A percentile compares a stretch with the other conserved stretches of the same genome.
phyloP scores from a whole-genome alignment of 768 basidiomycete species.

The Rhodotorula toruloides region DNA sequence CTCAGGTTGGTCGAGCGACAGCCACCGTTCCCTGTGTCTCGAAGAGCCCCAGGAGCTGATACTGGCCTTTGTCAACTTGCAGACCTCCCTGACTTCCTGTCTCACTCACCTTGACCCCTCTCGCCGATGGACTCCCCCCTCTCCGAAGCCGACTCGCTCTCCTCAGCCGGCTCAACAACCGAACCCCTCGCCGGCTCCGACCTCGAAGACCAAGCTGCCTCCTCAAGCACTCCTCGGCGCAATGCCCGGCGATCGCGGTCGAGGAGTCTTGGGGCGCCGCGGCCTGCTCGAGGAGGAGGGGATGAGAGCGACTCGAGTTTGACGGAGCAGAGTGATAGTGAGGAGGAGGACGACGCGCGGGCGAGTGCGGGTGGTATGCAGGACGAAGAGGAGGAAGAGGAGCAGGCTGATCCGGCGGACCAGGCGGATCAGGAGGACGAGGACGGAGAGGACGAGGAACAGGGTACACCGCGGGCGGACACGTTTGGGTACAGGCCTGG shows the following conservation, averaged over 20 bases:
- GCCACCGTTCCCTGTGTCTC: too few species aligned
- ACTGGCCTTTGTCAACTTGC: too few species aligned
- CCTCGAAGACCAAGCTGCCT: not conserved
- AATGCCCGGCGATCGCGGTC: not conserved
- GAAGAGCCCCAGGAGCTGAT: too few species aligned
- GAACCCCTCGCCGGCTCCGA: slow-evolving; percentile 33
- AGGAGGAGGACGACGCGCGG: not conserved
- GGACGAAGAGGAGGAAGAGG: slow-evolving; percentile 16
- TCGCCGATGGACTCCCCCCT: slow-evolving; percentile 26
- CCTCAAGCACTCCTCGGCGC: slow-evolving; percentile 4
- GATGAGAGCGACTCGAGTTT: slow-evolving; percentile 35
- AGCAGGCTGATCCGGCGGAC: not conserved
- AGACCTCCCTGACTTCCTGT: not conserved
- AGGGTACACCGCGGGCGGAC: not conserved
- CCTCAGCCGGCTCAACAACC: slow-evolving; percentile 34
- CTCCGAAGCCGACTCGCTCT: slow-evolving; percentile 34
- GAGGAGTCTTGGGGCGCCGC: not conserved
- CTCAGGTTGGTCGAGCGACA: too few species aligned
- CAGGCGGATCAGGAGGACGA: not conserved
- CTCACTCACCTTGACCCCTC: not conserved
- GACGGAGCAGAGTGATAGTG: slow-evolving; percentile 27
- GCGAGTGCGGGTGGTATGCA: not conserved
- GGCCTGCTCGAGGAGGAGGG: not conserved
- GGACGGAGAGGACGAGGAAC: not conserved
- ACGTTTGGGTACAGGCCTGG: not conserved